Evolutionary conservation across 495 filamentous ascomycete genomes (phyloP).

Genomic region (Monascus purpureus): DNA sequence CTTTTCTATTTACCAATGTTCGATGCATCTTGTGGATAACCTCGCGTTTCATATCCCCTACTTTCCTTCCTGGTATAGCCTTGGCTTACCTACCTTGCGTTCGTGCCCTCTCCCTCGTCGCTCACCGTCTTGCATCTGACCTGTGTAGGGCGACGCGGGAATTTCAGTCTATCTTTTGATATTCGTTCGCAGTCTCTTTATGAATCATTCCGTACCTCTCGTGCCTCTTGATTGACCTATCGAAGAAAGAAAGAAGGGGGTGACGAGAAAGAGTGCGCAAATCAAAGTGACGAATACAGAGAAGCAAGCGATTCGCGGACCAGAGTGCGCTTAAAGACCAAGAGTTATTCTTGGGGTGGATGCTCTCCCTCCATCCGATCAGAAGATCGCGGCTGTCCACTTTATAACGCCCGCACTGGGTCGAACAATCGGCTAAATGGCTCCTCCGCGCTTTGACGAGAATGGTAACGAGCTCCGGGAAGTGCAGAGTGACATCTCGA

Average conservation of each 20-base stretch:
- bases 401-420: slow-evolving; percentile 19
- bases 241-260: too few relatives aligned
- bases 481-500: slow-evolving; percentile 36
- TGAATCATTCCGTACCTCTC: background rate
- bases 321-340: background rate
- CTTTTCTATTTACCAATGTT: background rate
- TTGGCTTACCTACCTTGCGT: background rate
- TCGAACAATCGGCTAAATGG: slow-evolving; percentile 22
- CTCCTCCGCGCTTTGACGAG: slow-evolving; percentile 19
- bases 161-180: background rate
- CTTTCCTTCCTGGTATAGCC: background rate
- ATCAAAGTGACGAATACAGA: too few relatives aligned
- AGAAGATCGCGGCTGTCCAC: slow-evolving; percentile 5
- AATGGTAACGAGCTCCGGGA: slow-evolving; percentile 13
- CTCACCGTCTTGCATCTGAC: background rate
- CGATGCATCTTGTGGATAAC: background rate
- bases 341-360: slow-evolving; percentile 17
- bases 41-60: background rate
- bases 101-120: background rate
- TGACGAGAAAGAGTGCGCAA: too few relatives aligned
- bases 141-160: background rate
- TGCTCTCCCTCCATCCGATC: slow-evolving; percentile 10
- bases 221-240: too few relatives aligned
- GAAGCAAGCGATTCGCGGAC: too few relatives aligned
- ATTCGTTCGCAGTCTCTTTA: background rate